A percentile compares a stretch with the other conserved stretches of the same genome.
phyloP scores from a whole-genome alignment of 2,329 filamentous ascomycete species.

The Aspergillus sp. region DNA sequence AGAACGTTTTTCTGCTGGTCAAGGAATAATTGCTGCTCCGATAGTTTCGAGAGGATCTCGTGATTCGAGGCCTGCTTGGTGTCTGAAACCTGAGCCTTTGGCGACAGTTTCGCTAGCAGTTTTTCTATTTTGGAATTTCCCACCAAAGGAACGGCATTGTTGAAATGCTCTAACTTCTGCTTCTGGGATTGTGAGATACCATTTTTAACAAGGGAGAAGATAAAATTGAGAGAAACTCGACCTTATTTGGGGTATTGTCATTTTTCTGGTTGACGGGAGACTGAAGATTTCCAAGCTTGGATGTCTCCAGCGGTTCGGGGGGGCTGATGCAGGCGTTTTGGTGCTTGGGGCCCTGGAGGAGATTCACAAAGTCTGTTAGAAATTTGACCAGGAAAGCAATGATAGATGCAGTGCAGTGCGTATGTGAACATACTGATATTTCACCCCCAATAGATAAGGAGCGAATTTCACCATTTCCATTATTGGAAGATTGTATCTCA shows the following conservation, averaged over 20 bases:
- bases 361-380: background rate
- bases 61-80: slow-evolving; percentile 19
- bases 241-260: slow-evolving; percentile 38
- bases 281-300: slow-evolving; percentile 36
- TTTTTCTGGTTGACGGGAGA: slow-evolving; percentile 21
- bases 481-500: slow-evolving; percentile 19
- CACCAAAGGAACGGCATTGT: slow-evolving; percentile 21
- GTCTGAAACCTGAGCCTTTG: slow-evolving; percentile 29
- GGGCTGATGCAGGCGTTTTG: slow-evolving; percentile 23
- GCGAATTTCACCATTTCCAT: slow-evolving; percentile 19
- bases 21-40: slow-evolving; percentile 66
- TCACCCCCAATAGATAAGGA: slow-evolving; percentile 23
- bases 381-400: background rate
- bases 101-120: slow-evolving; percentile 45
- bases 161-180: slow-evolving; percentile 47
- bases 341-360: slow-evolving; percentile 26
- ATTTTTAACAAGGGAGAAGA: background rate
- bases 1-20: slow-evolving; percentile 59
- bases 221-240: slow-evolving; percentile 20
- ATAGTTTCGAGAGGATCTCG: slow-evolving; percentile 65
- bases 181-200: slow-evolving; percentile 43
- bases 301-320: slow-evolving; percentile 33
- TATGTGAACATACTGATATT: slow-evolving; percentile 25
- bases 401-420: background rate
- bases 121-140: slow-evolving; percentile 62